phyloP scores from a whole-genome alignment of 352 stramenopile genomes.

The Globisporangium barbulae region DNA sequence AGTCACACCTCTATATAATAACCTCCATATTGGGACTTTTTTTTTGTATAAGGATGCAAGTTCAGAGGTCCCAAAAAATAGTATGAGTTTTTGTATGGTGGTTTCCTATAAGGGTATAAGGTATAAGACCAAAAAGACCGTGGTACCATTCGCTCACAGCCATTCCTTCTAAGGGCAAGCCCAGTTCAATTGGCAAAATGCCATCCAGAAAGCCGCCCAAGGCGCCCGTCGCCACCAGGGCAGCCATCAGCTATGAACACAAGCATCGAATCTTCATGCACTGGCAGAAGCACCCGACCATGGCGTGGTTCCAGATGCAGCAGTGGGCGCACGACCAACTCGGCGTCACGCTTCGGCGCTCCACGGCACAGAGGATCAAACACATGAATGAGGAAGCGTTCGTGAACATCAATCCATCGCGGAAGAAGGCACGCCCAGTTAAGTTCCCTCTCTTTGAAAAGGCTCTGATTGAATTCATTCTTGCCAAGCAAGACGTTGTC shows the following conservation, averaged over 20 bases:
- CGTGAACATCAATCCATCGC: background rate
- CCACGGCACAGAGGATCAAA: background rate
- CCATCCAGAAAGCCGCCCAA: background rate
- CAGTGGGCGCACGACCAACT: background rate
- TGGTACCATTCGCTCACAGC: background rate
- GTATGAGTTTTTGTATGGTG: conserved; percentile 4
- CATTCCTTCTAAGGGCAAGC: background rate
- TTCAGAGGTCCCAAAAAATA: conserved; percentile 1
- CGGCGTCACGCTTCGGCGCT: background rate
- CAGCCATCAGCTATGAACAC: conserved; percentile 4
- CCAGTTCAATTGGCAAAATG: conserved; percentile 3
- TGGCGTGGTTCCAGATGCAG: conserved; percentile 2
- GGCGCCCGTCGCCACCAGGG: background rate
- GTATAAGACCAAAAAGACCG: conserved; percentile 1
- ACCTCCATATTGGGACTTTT: background rate
- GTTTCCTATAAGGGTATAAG: conserved; percentile 5
- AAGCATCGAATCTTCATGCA: conserved; percentile 2
- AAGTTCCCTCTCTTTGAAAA: background rate
- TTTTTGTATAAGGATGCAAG: background rate
- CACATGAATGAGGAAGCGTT: conserved; percentile 1
- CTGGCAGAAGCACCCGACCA: conserved; percentile 1
- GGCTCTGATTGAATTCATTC: conserved; percentile 2
- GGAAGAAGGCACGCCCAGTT: background rate
- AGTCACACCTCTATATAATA: conserved; percentile 6
- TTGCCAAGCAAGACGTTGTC: conserved; percentile 1